Evolutionary conservation across 345 rosid genomes (phyloP), one percentile per base, ranked within the genome.

Genomic region (Cardiospermum halicacabum): DNA sequence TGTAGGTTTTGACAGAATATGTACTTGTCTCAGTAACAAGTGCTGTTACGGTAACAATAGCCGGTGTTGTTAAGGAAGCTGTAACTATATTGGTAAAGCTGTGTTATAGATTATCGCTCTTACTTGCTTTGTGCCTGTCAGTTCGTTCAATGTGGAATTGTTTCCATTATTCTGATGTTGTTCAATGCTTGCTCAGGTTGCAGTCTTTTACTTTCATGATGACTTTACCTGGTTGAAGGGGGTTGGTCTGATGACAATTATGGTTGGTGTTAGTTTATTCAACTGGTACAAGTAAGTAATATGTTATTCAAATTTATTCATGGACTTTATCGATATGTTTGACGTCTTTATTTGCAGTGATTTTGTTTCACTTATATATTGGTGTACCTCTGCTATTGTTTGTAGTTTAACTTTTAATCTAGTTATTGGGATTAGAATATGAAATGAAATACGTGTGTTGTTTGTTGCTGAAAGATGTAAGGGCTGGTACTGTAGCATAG

Each of bases 281-380:
- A 94, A 94, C 69, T 91, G 91, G 97, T 94, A 83, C 95, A 94
- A 91, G 99, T 94, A 87, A 91, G 99, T 88, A 31, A 56, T 49
- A 11, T 7, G 12, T 60, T 68, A 62, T 18, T 42, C n/a, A n/a
- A 5, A 61, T 18, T 57, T 31, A 50, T 6, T 71, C 50, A 36
- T 8, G 7, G 63, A 34, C 24, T 56, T 3, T 16, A 53, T 26
- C 56, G 27, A 21, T 56, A 26, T 25, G 30, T 10, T 21, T 11
- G 30, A 42, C 16, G 22, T 18, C 11, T 27, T 36, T 62, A 42
- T 24, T 34, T 65, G 15, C 49, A 28, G 39, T 43, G 36, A 26
- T 34, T 43, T 26, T 0, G 27, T 59, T 16, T 16, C 37, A n/a
- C 39, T 60, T 21, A 11, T 16, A 13, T 53, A 34, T 56, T 3